phyloP scores from a whole-genome alignment of 75 land plant species.

The Cupressus sempervirens region DNA sequence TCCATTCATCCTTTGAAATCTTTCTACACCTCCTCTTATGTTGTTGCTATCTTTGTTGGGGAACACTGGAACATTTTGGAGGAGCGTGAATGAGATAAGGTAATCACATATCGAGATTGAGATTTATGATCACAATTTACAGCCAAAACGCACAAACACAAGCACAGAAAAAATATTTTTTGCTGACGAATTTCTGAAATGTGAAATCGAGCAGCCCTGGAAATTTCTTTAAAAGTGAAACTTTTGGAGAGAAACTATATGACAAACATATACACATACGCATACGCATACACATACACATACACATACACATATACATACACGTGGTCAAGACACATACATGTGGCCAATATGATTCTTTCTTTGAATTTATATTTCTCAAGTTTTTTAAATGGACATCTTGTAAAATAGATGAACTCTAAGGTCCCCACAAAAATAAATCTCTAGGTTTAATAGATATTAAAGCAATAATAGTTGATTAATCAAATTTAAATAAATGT shows the following conservation, averaged over 20 bases:
- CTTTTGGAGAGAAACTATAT: neutral
- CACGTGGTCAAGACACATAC: no score
- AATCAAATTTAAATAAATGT: no score
- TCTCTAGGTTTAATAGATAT: no score
- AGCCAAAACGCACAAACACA: neutral
- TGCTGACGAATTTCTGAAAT: neutral
- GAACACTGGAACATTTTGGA: constrained; percentile 48
- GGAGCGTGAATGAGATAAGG: constrained; percentile 51
- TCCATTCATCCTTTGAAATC: constrained; percentile 4
- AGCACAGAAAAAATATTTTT: neutral
- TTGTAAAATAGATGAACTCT: no score
- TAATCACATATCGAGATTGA: constrained; percentile 34
- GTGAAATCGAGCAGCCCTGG: neutral
- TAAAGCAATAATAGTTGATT: no score
- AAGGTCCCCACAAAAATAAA: no score
- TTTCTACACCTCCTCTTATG: neutral
- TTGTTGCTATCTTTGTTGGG: constrained; percentile 15
- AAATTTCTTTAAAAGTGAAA: neutral
- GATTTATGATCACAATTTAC: neutral
- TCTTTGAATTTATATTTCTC: no score
- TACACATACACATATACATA: no score
- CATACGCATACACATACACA: no score
- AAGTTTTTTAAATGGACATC: no score
- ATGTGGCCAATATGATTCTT: no score
- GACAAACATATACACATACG: no score